Evolutionary conservation across 169 alveolate species (phyloP).

Genomic region (Cryptosporidium sp.): DNA sequence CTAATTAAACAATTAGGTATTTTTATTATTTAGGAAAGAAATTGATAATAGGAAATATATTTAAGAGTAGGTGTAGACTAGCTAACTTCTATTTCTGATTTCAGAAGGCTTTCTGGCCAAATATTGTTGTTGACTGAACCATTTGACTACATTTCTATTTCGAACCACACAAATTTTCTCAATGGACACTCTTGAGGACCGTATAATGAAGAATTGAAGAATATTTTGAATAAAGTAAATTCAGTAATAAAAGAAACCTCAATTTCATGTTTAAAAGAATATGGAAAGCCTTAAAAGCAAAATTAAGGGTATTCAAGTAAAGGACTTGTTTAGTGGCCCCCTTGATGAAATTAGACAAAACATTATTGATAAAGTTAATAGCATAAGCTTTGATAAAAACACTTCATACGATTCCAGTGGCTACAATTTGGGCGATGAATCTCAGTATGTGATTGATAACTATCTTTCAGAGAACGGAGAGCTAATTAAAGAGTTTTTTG

Average conservation of each 20-base stretch:
- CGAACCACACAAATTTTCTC: neutral
- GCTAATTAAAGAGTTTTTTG: neutral
- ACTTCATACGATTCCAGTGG: neutral
- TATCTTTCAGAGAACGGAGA: slow-evolving; percentile 13
- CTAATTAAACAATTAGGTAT: neutral
- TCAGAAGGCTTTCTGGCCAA: too few relatives aligned
- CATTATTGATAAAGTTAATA: neutral
- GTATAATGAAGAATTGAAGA: neutral
- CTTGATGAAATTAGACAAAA: slow-evolving; percentile 13
- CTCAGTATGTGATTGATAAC: neutral
- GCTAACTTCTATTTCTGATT: neutral
- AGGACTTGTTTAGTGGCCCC: neutral
- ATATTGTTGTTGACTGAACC: neutral
- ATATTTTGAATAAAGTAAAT: too few relatives aligned
- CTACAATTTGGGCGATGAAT: neutral
- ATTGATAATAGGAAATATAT: neutral
- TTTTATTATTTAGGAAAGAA: neutral
- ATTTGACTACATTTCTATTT: too few relatives aligned
- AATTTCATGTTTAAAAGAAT: neutral
- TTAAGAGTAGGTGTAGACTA: neutral
- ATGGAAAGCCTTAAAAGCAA: neutral
- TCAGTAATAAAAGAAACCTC: neutral
- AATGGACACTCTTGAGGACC: neutral
- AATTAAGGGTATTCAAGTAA: slow-evolving; percentile 10
- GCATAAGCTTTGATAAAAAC: neutral